Conservation (phyloP, 345 rosid species). For the Salix purpurea region DNA sequence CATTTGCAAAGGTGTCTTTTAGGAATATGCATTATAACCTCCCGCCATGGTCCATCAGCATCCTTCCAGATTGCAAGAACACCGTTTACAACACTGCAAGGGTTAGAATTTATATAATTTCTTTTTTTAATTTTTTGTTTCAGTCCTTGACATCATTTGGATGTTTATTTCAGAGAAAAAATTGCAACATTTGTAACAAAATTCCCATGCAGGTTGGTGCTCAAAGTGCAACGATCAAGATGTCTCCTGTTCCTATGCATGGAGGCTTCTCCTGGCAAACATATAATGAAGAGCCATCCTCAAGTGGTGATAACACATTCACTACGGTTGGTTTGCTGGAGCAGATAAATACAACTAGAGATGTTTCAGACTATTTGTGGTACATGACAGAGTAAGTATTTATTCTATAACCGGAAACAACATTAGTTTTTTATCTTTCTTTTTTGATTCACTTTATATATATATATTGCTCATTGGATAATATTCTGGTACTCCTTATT, state of each 20-base stretch:
- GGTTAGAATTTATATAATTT: conserved; percentile 36
- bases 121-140: too few relatives aligned
- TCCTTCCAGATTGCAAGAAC: conserved; percentile 97
- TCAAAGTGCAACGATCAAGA: conserved; percentile 80
- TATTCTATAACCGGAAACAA: background rate
- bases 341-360: conserved; percentile 93
- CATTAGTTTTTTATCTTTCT: background rate
- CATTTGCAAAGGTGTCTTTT: conserved; percentile 71
- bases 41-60: conserved; percentile 99
- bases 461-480: background rate
- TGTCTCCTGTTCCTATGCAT: conserved; percentile 69
- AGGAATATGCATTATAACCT: conserved; percentile 75
- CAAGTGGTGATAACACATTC: conserved; percentile 64
- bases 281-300: conserved; percentile 65
- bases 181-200: background rate
- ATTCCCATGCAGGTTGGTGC: conserved; percentile 64
- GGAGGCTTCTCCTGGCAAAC: conserved; percentile 97
- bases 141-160: background rate
- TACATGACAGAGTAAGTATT: conserved; percentile 90
- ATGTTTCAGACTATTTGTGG: conserved; percentile 89
- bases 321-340: conserved; percentile 83
- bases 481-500: background rate
- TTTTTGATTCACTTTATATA: background rate
- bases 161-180: background rate
- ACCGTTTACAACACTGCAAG: conserved; percentile 97